These are phyloP conservation scores for Eucommia ulmoides DNA, from an alignment of 257 asterid species.

Conservation along the genomic window DNA sequence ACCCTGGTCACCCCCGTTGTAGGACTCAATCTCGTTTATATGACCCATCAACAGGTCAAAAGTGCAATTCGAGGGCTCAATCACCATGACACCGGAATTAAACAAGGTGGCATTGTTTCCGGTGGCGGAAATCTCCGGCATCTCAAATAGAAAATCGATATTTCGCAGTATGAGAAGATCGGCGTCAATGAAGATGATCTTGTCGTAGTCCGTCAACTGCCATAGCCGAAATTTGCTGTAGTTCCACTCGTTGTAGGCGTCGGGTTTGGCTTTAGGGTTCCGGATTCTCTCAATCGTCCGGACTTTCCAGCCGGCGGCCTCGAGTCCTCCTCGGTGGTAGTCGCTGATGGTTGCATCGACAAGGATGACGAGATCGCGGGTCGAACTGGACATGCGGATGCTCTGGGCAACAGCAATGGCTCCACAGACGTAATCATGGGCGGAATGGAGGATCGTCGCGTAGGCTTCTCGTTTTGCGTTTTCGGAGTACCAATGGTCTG, in stretches of 20 bases:
- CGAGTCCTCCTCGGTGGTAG: slow-evolving; percentile 66
- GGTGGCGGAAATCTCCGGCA: slow-evolving; percentile 82
- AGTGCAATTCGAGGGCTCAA: slow-evolving; percentile 85
- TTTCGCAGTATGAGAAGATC: slow-evolving; percentile 63
- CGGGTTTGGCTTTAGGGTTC: slow-evolving; percentile 79
- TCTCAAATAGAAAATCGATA: slow-evolving; percentile 76
- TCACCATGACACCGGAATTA: slow-evolving; percentile 89
- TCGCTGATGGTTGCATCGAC: slow-evolving; percentile 65
- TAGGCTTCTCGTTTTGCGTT: slow-evolving; percentile 69
- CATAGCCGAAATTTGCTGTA: slow-evolving; percentile 88
- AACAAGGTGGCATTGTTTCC: slow-evolving; percentile 84
- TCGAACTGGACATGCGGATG: slow-evolving; percentile 81
- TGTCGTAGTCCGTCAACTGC: slow-evolving; percentile 90
- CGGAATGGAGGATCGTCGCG: slow-evolving; percentile 85
- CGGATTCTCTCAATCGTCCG: slow-evolving; percentile 65
- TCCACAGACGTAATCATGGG: slow-evolving; percentile 80
- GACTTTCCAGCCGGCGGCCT: slow-evolving; percentile 85
- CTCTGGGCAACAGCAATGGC: slow-evolving; percentile 97
- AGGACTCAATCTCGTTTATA: slow-evolving; percentile 72
- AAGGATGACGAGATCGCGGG: slow-evolving; percentile 81
- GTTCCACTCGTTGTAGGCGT: slow-evolving; percentile 93
- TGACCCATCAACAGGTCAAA: slow-evolving; percentile 72
- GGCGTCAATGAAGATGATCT: slow-evolving; percentile 78
- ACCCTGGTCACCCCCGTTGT: slow-evolving; percentile 96
- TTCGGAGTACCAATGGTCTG: slow-evolving; percentile 54